phyloP scores from a whole-genome alignment of 257 asterid species.

The Verbascum thapsus region DNA sequence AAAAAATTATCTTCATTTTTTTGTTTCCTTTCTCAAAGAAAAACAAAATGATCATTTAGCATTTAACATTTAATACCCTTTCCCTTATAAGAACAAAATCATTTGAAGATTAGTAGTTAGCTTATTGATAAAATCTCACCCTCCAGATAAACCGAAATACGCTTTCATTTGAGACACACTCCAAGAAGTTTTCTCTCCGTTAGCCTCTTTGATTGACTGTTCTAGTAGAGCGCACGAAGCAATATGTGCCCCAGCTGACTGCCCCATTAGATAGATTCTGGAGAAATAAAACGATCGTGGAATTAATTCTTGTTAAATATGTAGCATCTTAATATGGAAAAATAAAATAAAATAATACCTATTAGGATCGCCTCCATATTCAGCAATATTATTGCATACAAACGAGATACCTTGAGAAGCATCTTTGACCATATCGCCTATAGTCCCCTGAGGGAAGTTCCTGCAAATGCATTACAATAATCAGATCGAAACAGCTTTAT shows the following conservation, averaged over 20 bases:
- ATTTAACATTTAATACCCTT: no score
- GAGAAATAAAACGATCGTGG: constrained; percentile 7
- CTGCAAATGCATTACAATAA: constrained; percentile 46
- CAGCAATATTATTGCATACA: constrained; percentile 84
- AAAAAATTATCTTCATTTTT: no score
- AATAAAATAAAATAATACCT: constrained; percentile 49
- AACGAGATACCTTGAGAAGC: constrained; percentile 96
- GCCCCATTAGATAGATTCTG: constrained; percentile 94
- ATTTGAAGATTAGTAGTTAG: no score
- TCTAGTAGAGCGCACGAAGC: constrained; percentile 90
- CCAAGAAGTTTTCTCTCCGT: constrained; percentile 73
- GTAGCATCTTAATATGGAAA: constrained; percentile 1
- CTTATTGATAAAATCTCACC: no score
- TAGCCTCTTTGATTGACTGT: constrained; percentile 88
- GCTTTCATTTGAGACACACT: constrained; percentile 84
- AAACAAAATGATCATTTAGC: no score
- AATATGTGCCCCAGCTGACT: constrained; percentile 98
- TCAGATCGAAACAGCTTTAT: constrained; percentile 29
- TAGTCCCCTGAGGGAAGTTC: constrained; percentile 99
- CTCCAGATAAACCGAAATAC: constrained; percentile 96
- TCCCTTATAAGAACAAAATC: no score
- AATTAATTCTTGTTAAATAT: constrained; percentile 20
- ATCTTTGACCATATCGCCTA: constrained; percentile 89
- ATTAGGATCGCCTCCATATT: constrained; percentile 96
- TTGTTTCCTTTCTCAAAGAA: no score